Base-by-base conservation (phyloP, 2,329 filamentous ascomycete genomes). In the Fusarium sp. region DNA sequence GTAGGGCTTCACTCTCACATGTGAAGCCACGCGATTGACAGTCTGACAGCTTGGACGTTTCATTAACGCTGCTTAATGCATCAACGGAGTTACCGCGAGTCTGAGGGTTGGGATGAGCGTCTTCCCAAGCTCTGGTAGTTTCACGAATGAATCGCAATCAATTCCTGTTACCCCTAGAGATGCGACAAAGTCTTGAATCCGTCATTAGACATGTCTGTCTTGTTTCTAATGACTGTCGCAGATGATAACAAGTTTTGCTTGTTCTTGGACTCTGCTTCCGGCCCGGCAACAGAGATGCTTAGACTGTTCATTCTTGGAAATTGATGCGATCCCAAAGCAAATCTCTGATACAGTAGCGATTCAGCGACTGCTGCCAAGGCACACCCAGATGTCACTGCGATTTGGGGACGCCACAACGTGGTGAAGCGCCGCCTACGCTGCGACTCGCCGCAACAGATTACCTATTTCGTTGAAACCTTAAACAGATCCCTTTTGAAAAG, bases 1-100 rank as follows among this genome's bases (percentile, higher is more conserved):
- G 67, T 57, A 67, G 32, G 15, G 32, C 52, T 54, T 63, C 49
- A 44, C 44, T n/a, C 38, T 40, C 38, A 24, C 22, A 40, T 40
- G 16, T 34, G 24, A 46, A 53, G 52, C 68, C 68, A 71, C 68
- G 68, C 68, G 68, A 59, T 59, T 71, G 63, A 71, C 68, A 68
- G 54, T 32, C 60, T 71, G 63, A 68, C 68, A 71, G 51, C 43
- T 62, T 63, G 40, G 59, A 49, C 55, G 62, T 62, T 66, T 66
- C 62, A 66, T 66, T 66, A 16, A 62, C 22, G 34, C 27, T 43
- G 43, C 22, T 25, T 30, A 12, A 52, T 55, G 32, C 45, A 55
- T 66, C 63, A 52, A 46, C 68, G 68, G 68, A 49, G 40, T 47
- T 29, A 25, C 63, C 67, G 54, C 59, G 32, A 57, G 49, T 54